Conservation (phyloP, 345 rosid species). For the Physaria fendleri region DNA sequence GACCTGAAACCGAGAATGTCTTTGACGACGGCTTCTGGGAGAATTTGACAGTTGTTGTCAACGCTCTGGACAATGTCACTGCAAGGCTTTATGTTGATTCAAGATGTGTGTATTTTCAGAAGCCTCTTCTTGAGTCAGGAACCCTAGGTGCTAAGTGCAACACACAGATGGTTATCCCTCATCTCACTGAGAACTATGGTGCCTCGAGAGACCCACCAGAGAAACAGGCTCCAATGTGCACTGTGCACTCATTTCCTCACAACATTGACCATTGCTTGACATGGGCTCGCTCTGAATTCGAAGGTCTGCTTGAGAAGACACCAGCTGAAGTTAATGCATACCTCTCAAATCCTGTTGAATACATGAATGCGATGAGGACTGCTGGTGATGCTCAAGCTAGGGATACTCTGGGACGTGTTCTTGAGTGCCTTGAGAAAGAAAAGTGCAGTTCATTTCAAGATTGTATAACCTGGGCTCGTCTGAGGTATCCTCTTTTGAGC, state of each 20-base stretch:
- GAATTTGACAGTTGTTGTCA: constrained; percentile 60
- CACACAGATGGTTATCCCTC: constrained; percentile 97
- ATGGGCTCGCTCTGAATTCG: constrained; percentile 94
- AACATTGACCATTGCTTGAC: constrained; percentile 93
- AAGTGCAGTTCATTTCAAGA: constrained; percentile 72
- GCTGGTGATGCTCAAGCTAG: constrained; percentile 93
- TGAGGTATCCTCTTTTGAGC: constrained; percentile 66
- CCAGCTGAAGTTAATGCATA: constrained; percentile 86
- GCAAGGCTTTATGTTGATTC: constrained; percentile 89
- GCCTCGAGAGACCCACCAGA: constrained; percentile 95
- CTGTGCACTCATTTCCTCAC: constrained; percentile 93
- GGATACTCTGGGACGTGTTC: constrained; percentile 64
- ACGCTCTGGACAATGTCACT: constrained; percentile 85
- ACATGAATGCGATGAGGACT: constrained; percentile 47
- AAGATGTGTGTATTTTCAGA: constrained; percentile 88
- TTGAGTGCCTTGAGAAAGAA: constrained; percentile 78
- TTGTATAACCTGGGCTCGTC: constrained; percentile 84
- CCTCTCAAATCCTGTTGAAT: constrained; percentile 59
- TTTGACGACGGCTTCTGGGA: constrained; percentile 88
- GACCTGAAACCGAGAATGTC: constrained; percentile 61
- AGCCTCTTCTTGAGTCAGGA: constrained; percentile 93
- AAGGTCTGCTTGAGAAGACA: constrained; percentile 87
- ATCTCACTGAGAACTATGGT: constrained; percentile 87
- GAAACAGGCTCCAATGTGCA: constrained; percentile 97
- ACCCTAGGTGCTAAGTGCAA: constrained; percentile 88